These are phyloP conservation scores for Vitis amurensis DNA, from an alignment of 164 flowering plant species.

Conservation along the genomic window DNA sequence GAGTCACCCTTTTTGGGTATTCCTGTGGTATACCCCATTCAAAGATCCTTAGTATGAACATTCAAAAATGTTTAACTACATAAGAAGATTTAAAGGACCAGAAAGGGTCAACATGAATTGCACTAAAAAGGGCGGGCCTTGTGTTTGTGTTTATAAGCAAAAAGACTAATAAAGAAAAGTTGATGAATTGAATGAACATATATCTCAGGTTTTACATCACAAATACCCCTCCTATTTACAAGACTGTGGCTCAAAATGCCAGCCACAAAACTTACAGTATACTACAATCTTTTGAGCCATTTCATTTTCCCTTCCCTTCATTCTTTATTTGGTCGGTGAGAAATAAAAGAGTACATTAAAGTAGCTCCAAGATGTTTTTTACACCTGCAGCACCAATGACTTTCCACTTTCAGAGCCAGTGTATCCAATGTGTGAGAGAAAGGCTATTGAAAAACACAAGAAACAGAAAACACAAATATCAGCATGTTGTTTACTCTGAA, in stretches of 20 bases:
- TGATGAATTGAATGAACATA: slow-evolving; percentile 31
- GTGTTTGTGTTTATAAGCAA: neutral
- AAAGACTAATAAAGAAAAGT: neutral
- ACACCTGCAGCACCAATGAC: neutral
- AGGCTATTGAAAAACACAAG: slow-evolving; percentile 3
- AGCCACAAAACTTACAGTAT: slow-evolving; percentile 18
- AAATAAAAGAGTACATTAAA: slow-evolving; percentile 4
- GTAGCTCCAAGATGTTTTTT: neutral
- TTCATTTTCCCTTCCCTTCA: slow-evolving; percentile 2
- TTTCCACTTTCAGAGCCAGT: neutral
- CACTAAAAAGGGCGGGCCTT: neutral
- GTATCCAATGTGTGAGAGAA: neutral
- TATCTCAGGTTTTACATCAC: slow-evolving; percentile 20
- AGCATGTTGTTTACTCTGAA: too few relatives aligned
- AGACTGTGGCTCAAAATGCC: slow-evolving; percentile 20
- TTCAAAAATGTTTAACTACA: too few relatives aligned
- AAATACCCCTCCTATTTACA: slow-evolving; percentile 29
- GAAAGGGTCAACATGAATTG: neutral
- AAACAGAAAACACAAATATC: neutral
- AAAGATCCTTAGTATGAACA: too few relatives aligned
- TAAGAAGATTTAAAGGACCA: neutral
- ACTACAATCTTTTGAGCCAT: slow-evolving; percentile 17
- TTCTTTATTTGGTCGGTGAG: slow-evolving; percentile 20
- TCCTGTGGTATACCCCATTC: too few relatives aligned
- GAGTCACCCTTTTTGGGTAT: too few relatives aligned